A percentile compares a stretch with the other conserved stretches of the same genome.
These are phyloP conservation scores for Polyporus tsugae DNA, from an alignment of 1,284 basidiomycete species.

Conservation along the genomic window DNA sequence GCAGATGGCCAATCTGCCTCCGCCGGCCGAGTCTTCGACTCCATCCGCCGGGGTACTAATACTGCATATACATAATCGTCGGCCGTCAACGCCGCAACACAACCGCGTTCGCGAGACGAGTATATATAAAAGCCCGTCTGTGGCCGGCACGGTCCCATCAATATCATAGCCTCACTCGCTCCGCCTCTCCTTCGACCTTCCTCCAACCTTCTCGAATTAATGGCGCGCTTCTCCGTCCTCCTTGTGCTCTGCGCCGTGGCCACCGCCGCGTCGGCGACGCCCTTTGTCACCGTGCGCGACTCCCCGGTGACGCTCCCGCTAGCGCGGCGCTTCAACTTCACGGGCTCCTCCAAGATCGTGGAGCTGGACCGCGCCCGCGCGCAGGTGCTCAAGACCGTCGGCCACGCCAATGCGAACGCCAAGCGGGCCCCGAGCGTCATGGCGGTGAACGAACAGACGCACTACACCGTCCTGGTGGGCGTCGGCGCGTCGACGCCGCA, in stretches of 20 bases:
- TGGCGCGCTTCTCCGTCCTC: slow-evolving; percentile 15
- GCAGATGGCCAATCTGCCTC: too few species aligned
- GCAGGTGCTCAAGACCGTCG: slow-evolving; percentile 30
- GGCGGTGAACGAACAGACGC: slow-evolving; percentile 37
- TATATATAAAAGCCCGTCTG: too few species aligned
- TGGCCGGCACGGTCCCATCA: too few species aligned
- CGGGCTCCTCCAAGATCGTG: slow-evolving; percentile 29
- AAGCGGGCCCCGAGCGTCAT: slow-evolving; percentile 28
- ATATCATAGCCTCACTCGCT: background rate
- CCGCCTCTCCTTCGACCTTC: too few species aligned
- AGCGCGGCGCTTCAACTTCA: slow-evolving; percentile 37
- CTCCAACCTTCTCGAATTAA: too few species aligned
- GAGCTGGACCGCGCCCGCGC: slow-evolving; percentile 39
- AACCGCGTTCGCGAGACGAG: too few species aligned
- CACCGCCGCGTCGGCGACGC: slow-evolving; percentile 29
- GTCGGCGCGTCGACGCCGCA: slow-evolving; percentile 35
- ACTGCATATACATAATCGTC: too few species aligned
- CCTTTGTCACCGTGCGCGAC: slow-evolving; percentile 32
- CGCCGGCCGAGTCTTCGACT: too few species aligned
- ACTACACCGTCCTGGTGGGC: slow-evolving; percentile 38
- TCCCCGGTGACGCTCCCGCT: slow-evolving; percentile 32
- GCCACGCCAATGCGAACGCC: background rate
- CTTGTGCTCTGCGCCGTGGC: slow-evolving; percentile 29
- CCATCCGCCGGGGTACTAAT: too few species aligned
- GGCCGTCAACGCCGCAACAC: too few species aligned